Evolutionary conservation across 768 basidiomycete species (phyloP).

Genomic region (Sporobolomyces roseus): DNA sequence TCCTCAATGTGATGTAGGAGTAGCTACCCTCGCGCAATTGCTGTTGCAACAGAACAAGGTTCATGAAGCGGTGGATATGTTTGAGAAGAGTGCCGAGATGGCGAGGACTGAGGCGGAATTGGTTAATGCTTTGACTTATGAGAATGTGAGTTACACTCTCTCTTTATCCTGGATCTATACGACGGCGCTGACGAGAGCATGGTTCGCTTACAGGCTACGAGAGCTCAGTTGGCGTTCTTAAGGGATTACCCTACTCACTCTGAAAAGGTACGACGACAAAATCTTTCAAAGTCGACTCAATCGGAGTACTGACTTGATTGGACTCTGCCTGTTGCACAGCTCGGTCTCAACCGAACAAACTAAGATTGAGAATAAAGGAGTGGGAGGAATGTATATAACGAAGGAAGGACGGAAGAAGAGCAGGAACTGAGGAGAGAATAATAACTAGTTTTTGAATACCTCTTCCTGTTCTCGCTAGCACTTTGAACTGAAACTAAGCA

Average conservation of each 20-base stretch:
- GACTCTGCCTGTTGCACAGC: background rate
- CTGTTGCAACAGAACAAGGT: constrained; percentile 85
- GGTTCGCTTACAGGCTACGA: constrained; percentile 55
- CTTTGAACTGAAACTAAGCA: too few species aligned
- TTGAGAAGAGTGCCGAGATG: constrained; percentile 74
- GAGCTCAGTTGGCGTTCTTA: constrained; percentile 76
- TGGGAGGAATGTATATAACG: background rate
- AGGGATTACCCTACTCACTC: constrained; percentile 63
- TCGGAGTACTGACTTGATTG: background rate
- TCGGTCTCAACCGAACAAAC: constrained; percentile 19
- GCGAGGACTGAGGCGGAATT: constrained; percentile 89
- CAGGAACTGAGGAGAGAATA: too few species aligned
- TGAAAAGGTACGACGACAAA: constrained; percentile 21
- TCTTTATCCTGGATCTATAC: background rate
- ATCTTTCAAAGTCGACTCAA: too few species aligned
- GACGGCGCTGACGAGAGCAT: background rate
- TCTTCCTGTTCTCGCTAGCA: too few species aligned
- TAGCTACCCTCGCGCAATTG: constrained; percentile 91
- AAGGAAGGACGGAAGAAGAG: too few species aligned
- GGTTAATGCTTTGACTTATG: constrained; percentile 45
- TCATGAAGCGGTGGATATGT: constrained; percentile 77
- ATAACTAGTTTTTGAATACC: too few species aligned
- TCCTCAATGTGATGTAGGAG: constrained; percentile 90
- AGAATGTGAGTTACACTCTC: constrained; percentile 30
- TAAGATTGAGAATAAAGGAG: background rate